Conservation (phyloP, 768 basidiomycete species). For the Boletus sp. region DNA sequence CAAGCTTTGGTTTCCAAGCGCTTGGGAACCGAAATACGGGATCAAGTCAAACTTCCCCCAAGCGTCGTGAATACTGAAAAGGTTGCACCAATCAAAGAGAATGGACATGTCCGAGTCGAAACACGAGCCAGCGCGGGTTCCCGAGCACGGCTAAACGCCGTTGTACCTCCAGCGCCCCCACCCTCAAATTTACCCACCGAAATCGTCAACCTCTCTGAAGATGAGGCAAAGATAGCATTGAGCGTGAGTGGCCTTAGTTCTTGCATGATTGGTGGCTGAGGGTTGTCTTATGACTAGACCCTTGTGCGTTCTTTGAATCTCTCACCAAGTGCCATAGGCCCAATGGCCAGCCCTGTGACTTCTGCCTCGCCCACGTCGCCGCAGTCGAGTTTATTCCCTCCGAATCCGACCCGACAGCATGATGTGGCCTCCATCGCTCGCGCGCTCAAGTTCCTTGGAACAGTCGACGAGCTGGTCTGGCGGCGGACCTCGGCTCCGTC, state of each 20-base stretch:
- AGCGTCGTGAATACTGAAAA: background rate
- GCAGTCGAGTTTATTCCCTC: background rate
- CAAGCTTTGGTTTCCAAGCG: slow-evolving; percentile 16
- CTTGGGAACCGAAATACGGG: slow-evolving; percentile 2
- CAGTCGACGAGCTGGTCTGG: slow-evolving; percentile 32
- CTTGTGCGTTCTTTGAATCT: slow-evolving; percentile 16
- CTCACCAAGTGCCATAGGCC: background rate
- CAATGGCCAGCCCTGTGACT: background rate
- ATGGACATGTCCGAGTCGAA: background rate
- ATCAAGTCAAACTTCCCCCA: background rate
- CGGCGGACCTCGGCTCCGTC: slow-evolving; percentile 14
- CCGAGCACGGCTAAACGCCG: background rate
- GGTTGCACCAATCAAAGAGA: background rate
- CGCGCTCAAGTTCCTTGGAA: slow-evolving; percentile 25
- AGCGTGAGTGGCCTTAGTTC: slow-evolving; percentile 13
- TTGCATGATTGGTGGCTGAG: background rate
- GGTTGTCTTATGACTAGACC: slow-evolving; percentile 1
- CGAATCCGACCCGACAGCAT: background rate
- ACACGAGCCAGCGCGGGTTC: background rate
- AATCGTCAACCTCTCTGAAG: slow-evolving; percentile 22
- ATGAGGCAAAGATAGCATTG: slow-evolving; percentile 21
- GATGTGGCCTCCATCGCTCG: slow-evolving; percentile 22
- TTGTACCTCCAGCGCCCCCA: background rate
- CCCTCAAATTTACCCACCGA: slow-evolving; percentile 8
- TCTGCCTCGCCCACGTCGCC: background rate